phyloP scores from a whole-genome alignment of 345 rosid genomes.

The Citrus reticulata region DNA sequence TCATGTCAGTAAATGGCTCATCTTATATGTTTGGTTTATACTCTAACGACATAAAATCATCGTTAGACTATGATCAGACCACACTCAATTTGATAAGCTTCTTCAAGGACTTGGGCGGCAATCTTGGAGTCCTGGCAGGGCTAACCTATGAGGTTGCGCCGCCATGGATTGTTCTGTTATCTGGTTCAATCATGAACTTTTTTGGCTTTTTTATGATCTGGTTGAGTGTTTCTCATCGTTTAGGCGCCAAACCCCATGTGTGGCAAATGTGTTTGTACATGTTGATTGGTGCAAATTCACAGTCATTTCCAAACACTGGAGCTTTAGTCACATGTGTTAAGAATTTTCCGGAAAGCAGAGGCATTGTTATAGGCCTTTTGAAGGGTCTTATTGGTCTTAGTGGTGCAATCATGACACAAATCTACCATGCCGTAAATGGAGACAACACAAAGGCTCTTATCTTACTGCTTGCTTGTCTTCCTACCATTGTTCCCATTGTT shows the following conservation, averaged over 20 bases:
- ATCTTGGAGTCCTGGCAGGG: conserved; percentile 48
- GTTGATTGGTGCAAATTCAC: conserved; percentile 48
- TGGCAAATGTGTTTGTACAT: conserved; percentile 53
- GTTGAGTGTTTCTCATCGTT: conserved; percentile 18
- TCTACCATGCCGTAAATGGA: conserved; percentile 24
- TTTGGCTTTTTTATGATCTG: conserved; percentile 51
- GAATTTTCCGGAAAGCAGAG: conserved; percentile 54
- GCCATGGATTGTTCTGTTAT: conserved; percentile 47
- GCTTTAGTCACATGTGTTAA: conserved; percentile 46
- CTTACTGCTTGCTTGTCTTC: conserved; percentile 53
- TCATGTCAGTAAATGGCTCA: conserved; percentile 51
- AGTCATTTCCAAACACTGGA: conserved; percentile 49
- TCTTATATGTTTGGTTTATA: conserved; percentile 50
- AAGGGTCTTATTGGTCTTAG: conserved; percentile 50
- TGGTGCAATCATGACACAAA: conserved; percentile 12
- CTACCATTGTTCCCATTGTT: conserved; percentile 39
- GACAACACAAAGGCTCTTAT: conserved; percentile 38
- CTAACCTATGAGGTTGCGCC: conserved; percentile 45
- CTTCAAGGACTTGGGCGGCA: conserved; percentile 57
- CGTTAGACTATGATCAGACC: conserved; percentile 47
- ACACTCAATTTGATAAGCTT: conserved; percentile 47
- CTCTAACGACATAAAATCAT: conserved; percentile 39
- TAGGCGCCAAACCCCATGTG: conserved; percentile 19
- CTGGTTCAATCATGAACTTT: conserved; percentile 51
- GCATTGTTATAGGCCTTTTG: conserved; percentile 43